Percentiles rank a stretch among this genome's conserved stretches.
These are phyloP conservation scores for Alternaria sp. DNA, from an alignment of 2,329 filamentous ascomycete species.

Conservation along the genomic window DNA sequence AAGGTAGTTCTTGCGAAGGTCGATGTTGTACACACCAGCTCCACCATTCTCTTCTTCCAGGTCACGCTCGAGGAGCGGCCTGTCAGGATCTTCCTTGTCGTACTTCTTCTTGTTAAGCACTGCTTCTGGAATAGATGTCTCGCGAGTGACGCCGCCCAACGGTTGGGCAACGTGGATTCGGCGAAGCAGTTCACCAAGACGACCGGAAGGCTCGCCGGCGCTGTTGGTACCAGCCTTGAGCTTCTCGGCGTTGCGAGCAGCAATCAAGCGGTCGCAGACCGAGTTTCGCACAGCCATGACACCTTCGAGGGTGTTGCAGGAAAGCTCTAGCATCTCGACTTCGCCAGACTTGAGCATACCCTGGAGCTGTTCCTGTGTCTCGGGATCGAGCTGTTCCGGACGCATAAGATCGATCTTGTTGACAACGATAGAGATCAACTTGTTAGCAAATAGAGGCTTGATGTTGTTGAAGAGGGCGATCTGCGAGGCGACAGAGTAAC, in stretches of 20 bases:
- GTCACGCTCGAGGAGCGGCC: constrained; percentile 82
- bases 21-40: constrained; percentile 94
- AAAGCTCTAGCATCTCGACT: constrained; percentile 91
- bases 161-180: constrained; percentile 98
- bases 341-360: constrained; percentile 84
- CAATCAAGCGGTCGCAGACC: constrained; percentile 90
- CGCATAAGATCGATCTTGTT: constrained; percentile 97
- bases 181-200: constrained; percentile 88
- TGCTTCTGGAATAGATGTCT: constrained; percentile 89
- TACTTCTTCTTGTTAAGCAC: constrained; percentile 85
- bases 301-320: constrained; percentile 93
- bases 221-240: constrained; percentile 87
- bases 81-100: constrained; percentile 87
- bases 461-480: constrained; percentile 93
- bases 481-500: constrained; percentile 91
- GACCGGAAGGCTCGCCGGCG: constrained; percentile 76
- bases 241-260: constrained; percentile 93
- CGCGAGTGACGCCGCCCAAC: constrained; percentile 78
- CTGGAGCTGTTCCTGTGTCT: constrained; percentile 80
- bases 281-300: constrained; percentile 95
- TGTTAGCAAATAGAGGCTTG: constrained; percentile 96
- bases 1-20: constrained; percentile 86
- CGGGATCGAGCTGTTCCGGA: constrained; percentile 85
- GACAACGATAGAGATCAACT: constrained; percentile 94
- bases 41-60: constrained; percentile 92